These are phyloP conservation scores for Erythrophleum fordii DNA, from an alignment of 306 rosid species.

Conservation along the genomic window DNA sequence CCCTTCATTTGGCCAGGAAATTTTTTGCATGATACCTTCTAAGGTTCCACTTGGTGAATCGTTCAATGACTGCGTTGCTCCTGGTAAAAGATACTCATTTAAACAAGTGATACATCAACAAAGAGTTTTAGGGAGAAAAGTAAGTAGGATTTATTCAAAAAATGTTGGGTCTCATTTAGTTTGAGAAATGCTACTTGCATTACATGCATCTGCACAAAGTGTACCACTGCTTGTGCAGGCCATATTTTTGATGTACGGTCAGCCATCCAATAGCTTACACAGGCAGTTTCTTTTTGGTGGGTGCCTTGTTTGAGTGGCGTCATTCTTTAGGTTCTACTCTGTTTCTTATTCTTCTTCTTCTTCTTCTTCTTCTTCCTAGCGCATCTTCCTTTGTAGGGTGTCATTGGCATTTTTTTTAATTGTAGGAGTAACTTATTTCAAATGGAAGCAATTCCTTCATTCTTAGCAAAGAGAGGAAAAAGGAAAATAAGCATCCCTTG, in stretches of 20 bases:
- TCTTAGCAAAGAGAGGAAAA: slow-evolving; percentile 10
- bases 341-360: too few relatives aligned
- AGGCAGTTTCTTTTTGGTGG: neutral
- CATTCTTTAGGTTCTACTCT: slow-evolving; percentile 19
- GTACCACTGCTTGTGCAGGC: slow-evolving; percentile 2
- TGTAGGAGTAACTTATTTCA: slow-evolving; percentile 12
- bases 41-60: slow-evolving; percentile 96
- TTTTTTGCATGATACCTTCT: slow-evolving; percentile 87
- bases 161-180: neutral
- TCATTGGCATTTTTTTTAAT: slow-evolving; percentile 11
- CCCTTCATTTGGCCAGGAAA: slow-evolving; percentile 82
- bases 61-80: slow-evolving; percentile 73
- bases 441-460: slow-evolving; percentile 9
- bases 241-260: neutral
- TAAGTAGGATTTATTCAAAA: slow-evolving; percentile 44
- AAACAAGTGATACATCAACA: slow-evolving; percentile 97
- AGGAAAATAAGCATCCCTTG: neutral
- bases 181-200: neutral
- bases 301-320: neutral
- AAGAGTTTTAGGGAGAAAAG: slow-evolving; percentile 92
- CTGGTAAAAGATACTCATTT: slow-evolving; percentile 99
- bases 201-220: neutral
- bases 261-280: neutral
- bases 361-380: neutral
- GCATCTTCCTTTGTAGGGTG: neutral